phyloP scores from a whole-genome alignment of 2,329 filamentous ascomycete genomes.

The Alternaria angustiovoidea region DNA sequence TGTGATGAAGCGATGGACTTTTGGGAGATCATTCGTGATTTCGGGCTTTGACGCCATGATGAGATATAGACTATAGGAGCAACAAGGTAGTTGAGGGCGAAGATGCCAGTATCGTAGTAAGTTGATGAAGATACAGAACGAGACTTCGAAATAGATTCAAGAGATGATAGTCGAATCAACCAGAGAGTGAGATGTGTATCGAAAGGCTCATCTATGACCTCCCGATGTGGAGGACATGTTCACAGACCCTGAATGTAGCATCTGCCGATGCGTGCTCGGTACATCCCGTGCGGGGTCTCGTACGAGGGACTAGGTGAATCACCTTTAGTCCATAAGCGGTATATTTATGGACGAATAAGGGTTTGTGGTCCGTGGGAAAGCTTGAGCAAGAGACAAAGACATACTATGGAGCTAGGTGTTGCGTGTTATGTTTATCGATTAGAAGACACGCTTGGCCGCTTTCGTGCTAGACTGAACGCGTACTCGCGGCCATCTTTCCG shows the following conservation, averaged over 20 bases:
- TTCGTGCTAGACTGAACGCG: background rate
- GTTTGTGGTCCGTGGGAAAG: background rate
- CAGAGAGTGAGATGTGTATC: background rate
- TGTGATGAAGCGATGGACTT: slow-evolving; percentile 48
- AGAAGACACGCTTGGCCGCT: background rate
- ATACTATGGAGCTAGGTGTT: background rate
- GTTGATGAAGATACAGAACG: background rate
- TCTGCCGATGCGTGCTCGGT: slow-evolving; percentile 9
- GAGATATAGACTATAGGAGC: background rate
- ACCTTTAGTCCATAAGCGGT: background rate
- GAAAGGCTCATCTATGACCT: background rate
- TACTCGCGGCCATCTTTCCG: background rate
- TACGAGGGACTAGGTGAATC: background rate
- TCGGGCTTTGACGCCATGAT: slow-evolving; percentile 25
- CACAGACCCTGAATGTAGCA: background rate
- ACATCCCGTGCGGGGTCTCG: background rate
- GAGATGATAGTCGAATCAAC: background rate
- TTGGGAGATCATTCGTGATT: slow-evolving; percentile 34
- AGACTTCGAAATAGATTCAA: background rate
- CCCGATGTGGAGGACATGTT: slow-evolving; percentile 18
- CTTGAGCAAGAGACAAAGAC: background rate
- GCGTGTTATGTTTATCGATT: slow-evolving; percentile 7
- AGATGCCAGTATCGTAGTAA: background rate
- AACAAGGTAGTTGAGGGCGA: background rate
- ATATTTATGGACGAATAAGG: background rate